A percentile compares a stretch with the other conserved stretches of the same genome.
phyloP scores from a whole-genome alignment of 2,329 filamentous ascomycete genomes.

The Rugonectria rugulosa region DNA sequence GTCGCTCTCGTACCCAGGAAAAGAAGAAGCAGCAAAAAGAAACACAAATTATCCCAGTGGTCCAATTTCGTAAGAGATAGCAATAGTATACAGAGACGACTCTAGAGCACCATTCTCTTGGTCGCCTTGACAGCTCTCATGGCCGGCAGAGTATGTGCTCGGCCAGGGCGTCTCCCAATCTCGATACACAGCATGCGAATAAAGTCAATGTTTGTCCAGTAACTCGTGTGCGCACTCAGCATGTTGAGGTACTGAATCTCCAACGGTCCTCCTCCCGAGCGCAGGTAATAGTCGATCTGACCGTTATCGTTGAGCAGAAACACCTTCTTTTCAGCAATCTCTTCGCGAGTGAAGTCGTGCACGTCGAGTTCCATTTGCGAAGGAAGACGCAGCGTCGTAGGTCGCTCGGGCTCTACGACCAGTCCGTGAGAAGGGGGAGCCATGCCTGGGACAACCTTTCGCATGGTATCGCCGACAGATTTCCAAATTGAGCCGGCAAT shows the following conservation, averaged over 20 bases:
- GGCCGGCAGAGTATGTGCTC: conserved; percentile 61
- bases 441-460: conserved; percentile 66
- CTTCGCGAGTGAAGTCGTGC: conserved; percentile 92
- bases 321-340: conserved; percentile 89
- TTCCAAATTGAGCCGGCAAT: conserved; percentile 71
- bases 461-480: conserved; percentile 69
- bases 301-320: conserved; percentile 93
- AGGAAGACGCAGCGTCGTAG: conserved; percentile 56
- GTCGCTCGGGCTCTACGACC: conserved; percentile 45
- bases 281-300: conserved; percentile 90
- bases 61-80: background rate
- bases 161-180: conserved; percentile 78
- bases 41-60: background rate
- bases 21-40: no score
- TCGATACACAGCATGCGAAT: conserved; percentile 90
- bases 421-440: conserved; percentile 42
- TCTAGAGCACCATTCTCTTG: conserved; percentile 46
- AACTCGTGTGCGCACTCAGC: conserved; percentile 93
- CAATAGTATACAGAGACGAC: background rate
- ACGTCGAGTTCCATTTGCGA: conserved; percentile 89
- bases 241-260: conserved; percentile 98
- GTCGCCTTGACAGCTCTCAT: conserved; percentile 66
- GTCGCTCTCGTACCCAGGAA: background rate
- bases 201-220: conserved; percentile 89
- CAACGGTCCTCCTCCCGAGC: conserved; percentile 82